A percentile compares a stretch with the other conserved stretches of the same genome.
Conservation (phyloP, 2,329 filamentous ascomycete genomes). For the Fusarium foetens region DNA sequence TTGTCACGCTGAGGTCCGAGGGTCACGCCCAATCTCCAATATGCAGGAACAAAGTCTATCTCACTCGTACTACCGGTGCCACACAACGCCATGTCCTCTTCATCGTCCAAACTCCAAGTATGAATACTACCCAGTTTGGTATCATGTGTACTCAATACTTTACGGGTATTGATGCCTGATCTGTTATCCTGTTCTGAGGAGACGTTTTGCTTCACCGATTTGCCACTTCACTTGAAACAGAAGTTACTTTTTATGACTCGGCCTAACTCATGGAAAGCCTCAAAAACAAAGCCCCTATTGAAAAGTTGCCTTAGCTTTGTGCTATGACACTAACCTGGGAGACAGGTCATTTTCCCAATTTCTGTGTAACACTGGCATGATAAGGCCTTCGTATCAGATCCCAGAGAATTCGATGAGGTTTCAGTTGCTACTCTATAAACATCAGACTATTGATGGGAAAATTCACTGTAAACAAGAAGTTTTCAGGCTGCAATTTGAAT, state of each 20-base stretch:
- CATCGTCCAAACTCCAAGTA: not conserved
- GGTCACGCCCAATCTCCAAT: not conserved
- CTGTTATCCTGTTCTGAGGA: not conserved
- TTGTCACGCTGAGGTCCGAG: not conserved
- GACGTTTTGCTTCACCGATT: not conserved
- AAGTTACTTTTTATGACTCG: not conserved
- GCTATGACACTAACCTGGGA: not conserved
- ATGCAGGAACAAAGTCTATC: constrained; percentile 25
- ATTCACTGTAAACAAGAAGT: not conserved
- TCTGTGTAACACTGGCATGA: not conserved
- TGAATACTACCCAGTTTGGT: not conserved
- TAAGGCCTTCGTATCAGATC: not conserved
- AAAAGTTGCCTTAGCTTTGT: not conserved
- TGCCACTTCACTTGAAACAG: not conserved
- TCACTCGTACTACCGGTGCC: not conserved
- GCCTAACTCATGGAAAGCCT: not conserved
- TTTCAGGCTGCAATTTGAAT: not conserved
- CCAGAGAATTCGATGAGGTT: not conserved
- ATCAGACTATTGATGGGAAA: not conserved
- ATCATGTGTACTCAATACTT: not conserved
- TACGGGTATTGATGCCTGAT: not conserved
- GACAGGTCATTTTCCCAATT: not conserved
- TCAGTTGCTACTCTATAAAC: not conserved
- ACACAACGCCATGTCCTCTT: not conserved
- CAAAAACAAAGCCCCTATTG: not conserved